These are phyloP conservation scores for Trichosporon inkin DNA, from an alignment of 1,284 basidiomycete genomes.

Conservation along the genomic window DNA sequence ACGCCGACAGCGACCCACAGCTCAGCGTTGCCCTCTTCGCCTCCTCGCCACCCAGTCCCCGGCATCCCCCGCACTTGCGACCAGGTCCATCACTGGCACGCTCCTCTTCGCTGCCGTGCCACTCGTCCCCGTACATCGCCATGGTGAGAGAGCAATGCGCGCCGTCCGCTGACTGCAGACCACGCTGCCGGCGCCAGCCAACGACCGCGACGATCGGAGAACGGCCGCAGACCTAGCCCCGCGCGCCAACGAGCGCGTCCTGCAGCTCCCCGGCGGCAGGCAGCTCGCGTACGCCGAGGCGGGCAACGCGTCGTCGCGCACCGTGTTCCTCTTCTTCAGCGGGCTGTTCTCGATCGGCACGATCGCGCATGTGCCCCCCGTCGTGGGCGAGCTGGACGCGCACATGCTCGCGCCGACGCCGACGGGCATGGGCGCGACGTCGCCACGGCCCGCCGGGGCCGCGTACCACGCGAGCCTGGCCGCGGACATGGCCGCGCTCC, in stretches of 20 bases:
- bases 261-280: not conserved
- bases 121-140: too few relatives aligned
- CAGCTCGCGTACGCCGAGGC: conserved; percentile 13
- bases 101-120: too few relatives aligned
- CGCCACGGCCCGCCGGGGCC: conserved; percentile 11
- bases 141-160: too few relatives aligned
- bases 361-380: not conserved
- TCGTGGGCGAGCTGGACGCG: not conserved
- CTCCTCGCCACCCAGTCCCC: too few relatives aligned
- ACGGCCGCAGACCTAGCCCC: conserved; percentile 6
- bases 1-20: too few relatives aligned
- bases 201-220: not conserved
- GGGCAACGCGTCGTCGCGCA: conserved; percentile 1
- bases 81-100: too few relatives aligned
- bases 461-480: conserved; percentile 54
- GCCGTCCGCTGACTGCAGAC: too few relatives aligned
- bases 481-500: conserved; percentile 54
- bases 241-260: conserved; percentile 8
- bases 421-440: conserved; percentile 14
- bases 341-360: conserved; percentile 11
- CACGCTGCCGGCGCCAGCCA: too few relatives aligned
- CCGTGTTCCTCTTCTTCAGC: conserved; percentile 14
- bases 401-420: conserved; percentile 15
- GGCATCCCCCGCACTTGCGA: too few relatives aligned
- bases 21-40: too few relatives aligned